Evolutionary conservation across 2,329 filamentous ascomycete genomes (phyloP), one percentile per base, ranked within the genome.

Genomic region (Phyllosticta citriasiana): DNA sequence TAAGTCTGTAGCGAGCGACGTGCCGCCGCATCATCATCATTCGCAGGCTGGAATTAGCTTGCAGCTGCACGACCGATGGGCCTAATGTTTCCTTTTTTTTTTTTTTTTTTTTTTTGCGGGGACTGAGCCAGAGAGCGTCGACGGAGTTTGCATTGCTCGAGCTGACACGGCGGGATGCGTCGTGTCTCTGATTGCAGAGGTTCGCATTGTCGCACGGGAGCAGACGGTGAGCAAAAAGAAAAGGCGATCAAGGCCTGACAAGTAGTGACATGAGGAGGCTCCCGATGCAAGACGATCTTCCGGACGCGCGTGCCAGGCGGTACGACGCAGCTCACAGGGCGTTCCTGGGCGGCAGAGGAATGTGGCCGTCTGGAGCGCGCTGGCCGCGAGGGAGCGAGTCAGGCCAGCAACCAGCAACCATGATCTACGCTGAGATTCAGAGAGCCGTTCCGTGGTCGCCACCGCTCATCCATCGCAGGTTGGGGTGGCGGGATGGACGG

Each of bases 401-500:
- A 40, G 33, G 33, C 33, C 12, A 40, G 47, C 54, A 53, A 53
- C 33, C 12, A 16, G 47, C 54, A 53, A 53, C n/a, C 25, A 53
- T 56, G 59, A 61, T 61, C 59, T 61, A 54, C 59, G 56, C 56
- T 57, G 14, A 53, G 54, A 53, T 53, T 25, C 19, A 22, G 19
- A 53, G 50, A 57, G 53, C 52, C 53, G 52, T 54, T 54, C 53
- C 53, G 47, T 57, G 59, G 53, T 61, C 54, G 59, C 59, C 59
- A 61, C 54, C 54, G 53, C 55, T 50, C 52, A 57, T 27, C 55
- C 53, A 53, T 53, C 58, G 53, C 52, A 50, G 53, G 59, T 52
- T 56, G 53, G 59, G 54, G 59, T 56, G 59, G 53, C 53, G 59
- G 59, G 54, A 57, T 61, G 59, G 54, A 60, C 58, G 53, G 59